Percentiles rank a stretch among this genome's conserved stretches.
phyloP scores from a whole-genome alignment of 768 basidiomycete genomes.

The Leucosporidium scottii region DNA sequence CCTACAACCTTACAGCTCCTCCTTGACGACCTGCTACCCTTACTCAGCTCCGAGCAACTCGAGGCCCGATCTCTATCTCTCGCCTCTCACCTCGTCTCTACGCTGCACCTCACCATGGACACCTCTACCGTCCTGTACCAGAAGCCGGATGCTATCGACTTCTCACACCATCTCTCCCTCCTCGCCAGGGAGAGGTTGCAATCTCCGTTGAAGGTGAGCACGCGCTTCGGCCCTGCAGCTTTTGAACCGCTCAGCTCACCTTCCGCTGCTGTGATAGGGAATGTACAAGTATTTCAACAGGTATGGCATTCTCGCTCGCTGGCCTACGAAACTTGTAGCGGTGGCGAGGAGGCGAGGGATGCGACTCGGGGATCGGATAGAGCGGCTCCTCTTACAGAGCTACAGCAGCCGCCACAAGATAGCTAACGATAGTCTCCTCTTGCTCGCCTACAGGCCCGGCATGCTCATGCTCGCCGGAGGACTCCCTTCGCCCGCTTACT shows the following conservation, averaged over 20 bases:
- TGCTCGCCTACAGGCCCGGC: slow-evolving; percentile 12
- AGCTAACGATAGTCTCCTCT: background rate
- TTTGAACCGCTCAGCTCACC: background rate
- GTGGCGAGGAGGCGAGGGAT: no score
- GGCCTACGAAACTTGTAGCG: background rate
- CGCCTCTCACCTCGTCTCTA: no score
- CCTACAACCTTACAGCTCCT: no score
- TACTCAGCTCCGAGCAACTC: no score
- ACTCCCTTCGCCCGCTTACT: slow-evolving; percentile 60
- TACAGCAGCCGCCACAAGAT: no score
- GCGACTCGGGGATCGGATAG: no score
- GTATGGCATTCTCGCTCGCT: background rate
- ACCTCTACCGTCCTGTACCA: no score
- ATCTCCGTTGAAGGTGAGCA: slow-evolving; percentile 29
- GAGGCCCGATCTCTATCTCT: no score
- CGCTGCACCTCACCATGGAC: no score
- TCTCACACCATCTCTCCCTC: slow-evolving; percentile 25
- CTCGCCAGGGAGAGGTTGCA: slow-evolving; percentile 20
- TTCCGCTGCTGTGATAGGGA: background rate
- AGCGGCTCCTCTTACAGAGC: no score
- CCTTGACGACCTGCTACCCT: no score
- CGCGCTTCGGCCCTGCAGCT: background rate
- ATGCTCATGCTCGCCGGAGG: slow-evolving; percentile 66
- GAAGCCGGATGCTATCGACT: slow-evolving; percentile 24
- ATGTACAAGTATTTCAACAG: slow-evolving; percentile 29